phyloP scores from a whole-genome alignment of 2,329 filamentous ascomycete genomes.

The Sphaerulina vaccinii region DNA sequence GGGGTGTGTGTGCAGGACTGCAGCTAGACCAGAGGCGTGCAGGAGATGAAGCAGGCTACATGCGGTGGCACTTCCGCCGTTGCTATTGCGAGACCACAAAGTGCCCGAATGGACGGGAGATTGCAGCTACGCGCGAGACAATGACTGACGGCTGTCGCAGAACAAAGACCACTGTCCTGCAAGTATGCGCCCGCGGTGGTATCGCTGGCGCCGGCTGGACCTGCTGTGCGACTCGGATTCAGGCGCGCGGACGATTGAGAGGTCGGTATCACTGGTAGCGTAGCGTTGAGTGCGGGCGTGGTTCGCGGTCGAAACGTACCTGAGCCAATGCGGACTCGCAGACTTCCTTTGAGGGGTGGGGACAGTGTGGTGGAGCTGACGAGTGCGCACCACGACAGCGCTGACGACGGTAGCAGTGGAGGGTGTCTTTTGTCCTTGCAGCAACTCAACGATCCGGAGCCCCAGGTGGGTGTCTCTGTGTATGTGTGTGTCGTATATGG shows the following conservation, averaged over 20 bases:
- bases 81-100: slow-evolving; percentile 21
- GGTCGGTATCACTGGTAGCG: slow-evolving; percentile 11
- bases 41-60: slow-evolving; percentile 23
- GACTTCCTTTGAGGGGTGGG: slow-evolving; percentile 2
- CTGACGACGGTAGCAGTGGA: background rate
- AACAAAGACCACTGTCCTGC: slow-evolving; percentile 22
- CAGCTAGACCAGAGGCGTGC: slow-evolving; percentile 23
- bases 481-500: background rate
- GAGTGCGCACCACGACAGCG: slow-evolving; percentile 4
- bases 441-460: background rate
- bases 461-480: background rate
- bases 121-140: slow-evolving; percentile 25
- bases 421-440: background rate
- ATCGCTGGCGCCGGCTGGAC: slow-evolving; percentile 13
- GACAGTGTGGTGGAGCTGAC: slow-evolving; percentile 6
- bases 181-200: slow-evolving; percentile 7
- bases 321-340: slow-evolving; percentile 3
- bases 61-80: slow-evolving; percentile 21
- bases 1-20: slow-evolving; percentile 22
- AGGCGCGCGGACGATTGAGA: slow-evolving; percentile 10
- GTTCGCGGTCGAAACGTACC: slow-evolving; percentile 3
- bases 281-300: slow-evolving; percentile 4
- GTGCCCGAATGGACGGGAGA: slow-evolving; percentile 22
- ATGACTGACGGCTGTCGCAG: slow-evolving; percentile 24
- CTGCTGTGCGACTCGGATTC: slow-evolving; percentile 9